Base-by-base conservation (phyloP, 441 rosid species). In the Metrosideros polymorpha region DNA sequence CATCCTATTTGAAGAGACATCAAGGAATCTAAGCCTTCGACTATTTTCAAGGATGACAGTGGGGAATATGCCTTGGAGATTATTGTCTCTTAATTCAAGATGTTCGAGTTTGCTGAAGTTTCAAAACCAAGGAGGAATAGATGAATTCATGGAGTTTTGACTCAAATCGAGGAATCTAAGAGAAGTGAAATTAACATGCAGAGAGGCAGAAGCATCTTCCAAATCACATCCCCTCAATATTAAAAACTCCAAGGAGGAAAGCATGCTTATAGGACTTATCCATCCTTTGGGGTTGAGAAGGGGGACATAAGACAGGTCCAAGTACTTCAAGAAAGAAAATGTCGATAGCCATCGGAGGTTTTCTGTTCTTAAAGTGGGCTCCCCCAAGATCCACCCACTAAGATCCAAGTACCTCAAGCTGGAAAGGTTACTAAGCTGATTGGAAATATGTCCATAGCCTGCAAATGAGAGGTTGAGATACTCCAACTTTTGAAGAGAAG, bases 361-460 rank as follows among this genome's bases (percentile, higher is more conserved):
- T 17, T 71, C 17, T 19, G 0, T 35, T 35, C n/a, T 10, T 35
- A 2, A 19, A 66, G 45, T 19, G 4, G 0, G 8, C 45, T 66
- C 77, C 77, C 2, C 1, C 0, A 1, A 35, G 1, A 0, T 0
- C 79, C 79, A 71, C n/a, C 47, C 47, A 10, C 9, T 5, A 71
- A 71, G 79, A 71, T 71, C 79, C 79, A 71, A 71, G 79, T 22
- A 22, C 42, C 79, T 9, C 39, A 35, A 35, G n/a, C 17, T 71
- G n/a, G 79, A 10, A 35, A 71, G n/a, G n/a, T 71, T 71, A 42
- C n/a, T 1, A 42, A 71, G n/a, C 39, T 71, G 79, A 9, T 71
- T 35, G 17, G 15, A 35, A 71, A 71, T 71, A 19, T 22, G 47
- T 12, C 79, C 79, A 71, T 35, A 1, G 47, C 79, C 79, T 4